These are phyloP conservation scores for Albophoma yamanashiensis DNA, from an alignment of 2,329 filamentous ascomycete species.

Conservation along the genomic window DNA sequence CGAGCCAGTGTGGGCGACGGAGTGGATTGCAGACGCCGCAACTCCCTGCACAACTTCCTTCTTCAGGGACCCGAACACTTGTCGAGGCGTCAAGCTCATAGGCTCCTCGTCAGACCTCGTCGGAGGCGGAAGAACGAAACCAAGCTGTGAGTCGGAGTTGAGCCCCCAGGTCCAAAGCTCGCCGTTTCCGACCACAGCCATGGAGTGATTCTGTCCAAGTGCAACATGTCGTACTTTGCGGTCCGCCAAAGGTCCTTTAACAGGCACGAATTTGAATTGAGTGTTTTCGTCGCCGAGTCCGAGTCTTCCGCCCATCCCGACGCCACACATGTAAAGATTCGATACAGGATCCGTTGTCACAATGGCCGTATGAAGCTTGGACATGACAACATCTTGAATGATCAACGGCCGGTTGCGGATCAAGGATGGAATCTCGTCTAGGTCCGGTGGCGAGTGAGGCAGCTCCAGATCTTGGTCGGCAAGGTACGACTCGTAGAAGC, in stretches of 20 bases:
- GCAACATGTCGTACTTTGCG: constrained; percentile 70
- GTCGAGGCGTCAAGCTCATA: constrained; percentile 69
- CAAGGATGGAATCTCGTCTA: constrained; percentile 56
- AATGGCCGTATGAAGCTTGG: constrained; percentile 84
- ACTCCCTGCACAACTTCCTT: constrained; percentile 73
- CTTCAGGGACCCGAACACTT: constrained; percentile 86
- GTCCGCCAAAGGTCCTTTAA: constrained; percentile 65
- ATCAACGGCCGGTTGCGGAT: constrained; percentile 62
- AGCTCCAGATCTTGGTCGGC: constrained; percentile 29
- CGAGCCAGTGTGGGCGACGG: constrained; percentile 71
- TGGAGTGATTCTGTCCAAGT: constrained; percentile 81
- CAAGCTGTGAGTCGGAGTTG: constrained; percentile 76
- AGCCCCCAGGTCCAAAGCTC: constrained; percentile 93
- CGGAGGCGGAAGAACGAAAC: constrained; percentile 64
- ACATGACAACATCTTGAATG: constrained; percentile 75
- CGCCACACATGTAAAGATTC: constrained; percentile 87
- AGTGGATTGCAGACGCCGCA: constrained; percentile 84
- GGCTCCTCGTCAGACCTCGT: constrained; percentile 68
- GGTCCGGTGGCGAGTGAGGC: constrained; percentile 15
- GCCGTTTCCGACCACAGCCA: constrained; percentile 78
- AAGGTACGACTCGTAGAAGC: constrained; percentile 61
- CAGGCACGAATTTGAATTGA: constrained; percentile 72
- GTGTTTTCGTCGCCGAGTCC: constrained; percentile 86
- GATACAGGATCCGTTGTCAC: constrained; percentile 78
- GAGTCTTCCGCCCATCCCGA: constrained; percentile 80